These are phyloP conservation scores for Amphibolis antarctica DNA, from an alignment of 106 monocot species.

Conservation along the genomic window DNA sequence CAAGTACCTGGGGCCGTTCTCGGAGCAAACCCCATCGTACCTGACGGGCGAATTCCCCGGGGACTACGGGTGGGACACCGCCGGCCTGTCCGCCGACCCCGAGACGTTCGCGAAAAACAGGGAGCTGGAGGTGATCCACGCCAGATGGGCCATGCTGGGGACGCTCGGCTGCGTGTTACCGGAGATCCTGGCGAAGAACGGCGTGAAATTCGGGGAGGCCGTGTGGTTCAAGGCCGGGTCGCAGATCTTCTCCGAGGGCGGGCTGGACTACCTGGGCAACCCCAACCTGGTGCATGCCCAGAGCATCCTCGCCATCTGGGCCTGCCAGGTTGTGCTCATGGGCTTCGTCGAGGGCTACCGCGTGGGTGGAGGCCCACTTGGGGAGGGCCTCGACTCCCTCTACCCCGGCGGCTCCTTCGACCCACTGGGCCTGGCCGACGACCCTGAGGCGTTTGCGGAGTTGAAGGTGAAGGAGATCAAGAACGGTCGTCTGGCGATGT, in stretches of 20 bases:
- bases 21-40: not conserved
- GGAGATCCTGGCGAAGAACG: not conserved
- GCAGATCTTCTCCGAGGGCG: slow-evolving; percentile 2
- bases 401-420: not conserved
- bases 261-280: slow-evolving; percentile 2
- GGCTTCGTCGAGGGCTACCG: slow-evolving; percentile 5
- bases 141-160: not conserved
- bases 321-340: not conserved
- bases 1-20: not conserved
- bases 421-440: slow-evolving; percentile 2
- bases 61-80: slow-evolving; percentile 5
- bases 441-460: not conserved
- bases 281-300: slow-evolving; percentile 2
- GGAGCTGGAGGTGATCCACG: slow-evolving; percentile 1
- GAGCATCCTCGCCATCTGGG: slow-evolving; percentile 5
- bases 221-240: slow-evolving; percentile 7
- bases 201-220: slow-evolving; percentile 3
- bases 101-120: not conserved
- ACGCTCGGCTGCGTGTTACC: not conserved
- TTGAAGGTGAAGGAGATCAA: slow-evolving; percentile 5
- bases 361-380: not conserved
- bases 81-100: slow-evolving; percentile 3
- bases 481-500: slow-evolving; percentile 2
- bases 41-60: slow-evolving; percentile 5
- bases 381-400: not conserved